phyloP scores from a whole-genome alignment of 2,329 filamentous ascomycete genomes.

The Aureobasidium musti region DNA sequence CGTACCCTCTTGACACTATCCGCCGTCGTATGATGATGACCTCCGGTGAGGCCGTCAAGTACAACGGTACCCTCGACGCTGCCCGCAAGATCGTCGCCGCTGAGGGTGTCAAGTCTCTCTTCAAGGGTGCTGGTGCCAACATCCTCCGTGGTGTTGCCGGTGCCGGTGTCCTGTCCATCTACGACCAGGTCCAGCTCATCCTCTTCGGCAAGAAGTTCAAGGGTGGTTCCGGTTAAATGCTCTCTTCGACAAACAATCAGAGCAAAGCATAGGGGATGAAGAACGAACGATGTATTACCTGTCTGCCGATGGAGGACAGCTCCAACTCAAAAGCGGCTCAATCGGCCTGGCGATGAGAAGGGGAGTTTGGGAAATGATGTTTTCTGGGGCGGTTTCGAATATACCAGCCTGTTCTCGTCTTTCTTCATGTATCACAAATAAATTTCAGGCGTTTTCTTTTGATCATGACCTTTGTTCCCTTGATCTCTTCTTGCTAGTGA shows the following conservation, averaged over 20 bases:
- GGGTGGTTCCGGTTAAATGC: constrained; percentile 50
- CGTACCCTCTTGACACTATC: constrained; percentile 99
- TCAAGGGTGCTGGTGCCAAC: constrained; percentile 99
- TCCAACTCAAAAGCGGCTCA: constrained; percentile 28
- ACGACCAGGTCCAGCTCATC: constrained; percentile 98
- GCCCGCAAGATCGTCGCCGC: constrained; percentile 94
- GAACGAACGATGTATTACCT: constrained; percentile 24
- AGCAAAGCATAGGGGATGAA: constrained; percentile 25
- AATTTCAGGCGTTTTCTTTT: constrained; percentile 31
- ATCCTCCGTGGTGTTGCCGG: constrained; percentile 99
- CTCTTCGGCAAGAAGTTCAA: constrained; percentile 99
- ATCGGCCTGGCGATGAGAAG: constrained; percentile 26
- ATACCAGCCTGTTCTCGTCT: constrained; percentile 29
- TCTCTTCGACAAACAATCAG: constrained; percentile 21
- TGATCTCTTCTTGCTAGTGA: neutral
- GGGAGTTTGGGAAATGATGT: constrained; percentile 34
- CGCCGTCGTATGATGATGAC: constrained; percentile 99
- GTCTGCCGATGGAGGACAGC: constrained; percentile 29
- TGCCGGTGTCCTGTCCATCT: constrained; percentile 99
- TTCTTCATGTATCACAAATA: constrained; percentile 31
- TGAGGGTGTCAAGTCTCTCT: constrained; percentile 98
- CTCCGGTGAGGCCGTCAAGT: constrained; percentile 95
- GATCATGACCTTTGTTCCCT: constrained; percentile 24
- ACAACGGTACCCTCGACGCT: constrained; percentile 94
- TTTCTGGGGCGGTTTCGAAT: constrained; percentile 35